Evolutionary conservation across 1,284 basidiomycete genomes (phyloP), one percentile per base, ranked within the genome.

Genomic region (Polyporus tsugae): DNA sequence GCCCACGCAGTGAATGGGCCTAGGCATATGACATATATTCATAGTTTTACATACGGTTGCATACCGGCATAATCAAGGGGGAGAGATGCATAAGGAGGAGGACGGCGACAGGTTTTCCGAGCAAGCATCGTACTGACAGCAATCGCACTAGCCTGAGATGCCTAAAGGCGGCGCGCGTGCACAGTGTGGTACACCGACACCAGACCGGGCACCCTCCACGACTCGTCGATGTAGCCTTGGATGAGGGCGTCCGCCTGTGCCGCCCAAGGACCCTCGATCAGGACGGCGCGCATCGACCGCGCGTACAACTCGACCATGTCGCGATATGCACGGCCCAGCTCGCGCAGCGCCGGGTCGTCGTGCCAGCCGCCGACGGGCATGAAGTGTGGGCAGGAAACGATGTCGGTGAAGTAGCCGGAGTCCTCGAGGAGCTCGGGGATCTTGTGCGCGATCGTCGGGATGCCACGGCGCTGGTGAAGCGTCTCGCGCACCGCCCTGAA

Each of bases 331-430:
- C 67, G 75, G 0, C 87, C 88, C 0, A 87, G 68, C 5, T 69
- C 62, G 61, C 68, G 75, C 71, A 79, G 71, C 57, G 71, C 75
- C 22, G 77, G 65, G 59, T 82, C 78, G 1, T 52, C 53, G 65
- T 78, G 80, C 86, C 86, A 88, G 11, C 80, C 77, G 1, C 87
- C 87, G 42, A 89, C 78, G 17, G 88, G 88, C 66, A 89, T 80
- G 69, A 75, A 72, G 70, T 80, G 75, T 11, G 73, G 72, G 57
- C 73, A 72, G 2, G 78, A 60, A 7, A 78, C 73, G 60, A 86
- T 79, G 25, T 82, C 77, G 0, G 70, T 73, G 75, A 89, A 91
- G 15, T 69, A 67, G 2, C 78, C 79, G 1, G 79, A 80, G 2
- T 74, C 70, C 0, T 67, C 57, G 11, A 91, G 74, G 67, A 80